Evolutionary conservation across 768 basidiomycete species (phyloP).

Genomic region (Ramaria sp.): DNA sequence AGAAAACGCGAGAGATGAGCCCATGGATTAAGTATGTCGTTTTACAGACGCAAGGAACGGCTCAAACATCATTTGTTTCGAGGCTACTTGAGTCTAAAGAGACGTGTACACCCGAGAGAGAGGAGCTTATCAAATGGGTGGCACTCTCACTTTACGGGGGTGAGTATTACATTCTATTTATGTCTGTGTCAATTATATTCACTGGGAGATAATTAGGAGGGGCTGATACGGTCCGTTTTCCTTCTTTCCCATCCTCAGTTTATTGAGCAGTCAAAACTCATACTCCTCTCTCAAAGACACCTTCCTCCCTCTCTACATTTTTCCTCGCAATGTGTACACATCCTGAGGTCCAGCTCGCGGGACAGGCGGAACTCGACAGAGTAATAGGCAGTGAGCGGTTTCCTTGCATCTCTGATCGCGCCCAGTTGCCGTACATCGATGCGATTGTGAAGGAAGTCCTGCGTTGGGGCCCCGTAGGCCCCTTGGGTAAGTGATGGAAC

Average conservation of each 20-base stretch:
- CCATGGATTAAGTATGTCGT: no score
- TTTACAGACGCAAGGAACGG: not conserved
- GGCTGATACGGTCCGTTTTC: not conserved
- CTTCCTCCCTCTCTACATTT: not conserved
- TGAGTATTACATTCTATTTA: not conserved
- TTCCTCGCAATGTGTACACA: slow-evolving; percentile 3
- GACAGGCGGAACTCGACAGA: slow-evolving; percentile 5
- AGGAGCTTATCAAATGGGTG: slow-evolving; percentile 16
- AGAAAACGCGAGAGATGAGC: no score
- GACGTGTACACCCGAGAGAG: slow-evolving; percentile 1
- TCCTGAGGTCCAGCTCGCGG: slow-evolving; percentile 4
- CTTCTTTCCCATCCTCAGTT: no score
- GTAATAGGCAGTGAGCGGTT: not conserved
- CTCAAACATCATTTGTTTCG: not conserved
- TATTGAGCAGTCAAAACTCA: no score
- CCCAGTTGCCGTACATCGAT: not conserved
- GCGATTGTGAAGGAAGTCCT: slow-evolving; percentile 22
- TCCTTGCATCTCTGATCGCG: slow-evolving; percentile 22
- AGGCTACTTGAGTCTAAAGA: not conserved
- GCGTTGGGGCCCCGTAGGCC: slow-evolving; percentile 16
- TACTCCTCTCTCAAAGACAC: not conserved
- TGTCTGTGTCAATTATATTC: not conserved
- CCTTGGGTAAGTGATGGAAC: not conserved
- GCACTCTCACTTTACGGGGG: slow-evolving; percentile 12
- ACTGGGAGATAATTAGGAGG: slow-evolving; percentile 8